These are phyloP conservation scores for Phanerodontia chrysosporium DNA, from an alignment of 768 basidiomycete genomes.

Conservation along the genomic window DNA sequence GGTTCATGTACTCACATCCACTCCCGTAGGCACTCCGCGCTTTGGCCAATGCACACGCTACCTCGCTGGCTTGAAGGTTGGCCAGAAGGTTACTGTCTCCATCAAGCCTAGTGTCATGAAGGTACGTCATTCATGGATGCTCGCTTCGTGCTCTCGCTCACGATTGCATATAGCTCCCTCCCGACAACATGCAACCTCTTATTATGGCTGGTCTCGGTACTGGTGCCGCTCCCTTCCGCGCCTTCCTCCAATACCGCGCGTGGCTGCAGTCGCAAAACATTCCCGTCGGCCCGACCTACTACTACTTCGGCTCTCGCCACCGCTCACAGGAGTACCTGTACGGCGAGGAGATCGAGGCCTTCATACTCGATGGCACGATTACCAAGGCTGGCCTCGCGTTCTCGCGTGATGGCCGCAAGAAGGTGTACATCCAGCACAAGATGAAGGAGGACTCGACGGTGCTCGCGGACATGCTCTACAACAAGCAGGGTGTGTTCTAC, in stretches of 20 bases:
- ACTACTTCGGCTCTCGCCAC: constrained; percentile 98
- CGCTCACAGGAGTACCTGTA: constrained; percentile 96
- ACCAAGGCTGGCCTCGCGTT: constrained; percentile 92
- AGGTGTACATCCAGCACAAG: constrained; percentile 98
- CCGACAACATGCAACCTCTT: constrained; percentile 78
- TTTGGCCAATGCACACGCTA: constrained; percentile 98
- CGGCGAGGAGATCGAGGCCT: constrained; percentile 93
- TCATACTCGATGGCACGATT: constrained; percentile 79
- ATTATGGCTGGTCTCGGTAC: constrained; percentile 99
- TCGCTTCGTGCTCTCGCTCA: no score
- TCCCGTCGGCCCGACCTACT: constrained; percentile 87
- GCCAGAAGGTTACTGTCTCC: constrained; percentile 94
- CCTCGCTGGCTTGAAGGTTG: constrained; percentile 75
- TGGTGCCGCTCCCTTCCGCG: constrained; percentile 98
- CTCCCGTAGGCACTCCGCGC: constrained; percentile 54
- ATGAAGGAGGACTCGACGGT: constrained; percentile 86
- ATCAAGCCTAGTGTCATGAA: constrained; percentile 99
- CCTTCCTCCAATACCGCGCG: constrained; percentile 95
- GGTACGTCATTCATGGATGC: constrained; percentile 37
- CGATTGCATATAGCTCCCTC: constrained; percentile 82
- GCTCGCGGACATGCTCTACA: constrained; percentile 70
- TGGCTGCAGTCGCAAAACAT: constrained; percentile 71
- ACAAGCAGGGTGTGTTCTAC: constrained; percentile 83
- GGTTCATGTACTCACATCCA: neutral
- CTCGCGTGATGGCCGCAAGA: constrained; percentile 88